phyloP scores from a whole-genome alignment of 1,284 basidiomycete genomes.

The Moesziomyces sp. region DNA sequence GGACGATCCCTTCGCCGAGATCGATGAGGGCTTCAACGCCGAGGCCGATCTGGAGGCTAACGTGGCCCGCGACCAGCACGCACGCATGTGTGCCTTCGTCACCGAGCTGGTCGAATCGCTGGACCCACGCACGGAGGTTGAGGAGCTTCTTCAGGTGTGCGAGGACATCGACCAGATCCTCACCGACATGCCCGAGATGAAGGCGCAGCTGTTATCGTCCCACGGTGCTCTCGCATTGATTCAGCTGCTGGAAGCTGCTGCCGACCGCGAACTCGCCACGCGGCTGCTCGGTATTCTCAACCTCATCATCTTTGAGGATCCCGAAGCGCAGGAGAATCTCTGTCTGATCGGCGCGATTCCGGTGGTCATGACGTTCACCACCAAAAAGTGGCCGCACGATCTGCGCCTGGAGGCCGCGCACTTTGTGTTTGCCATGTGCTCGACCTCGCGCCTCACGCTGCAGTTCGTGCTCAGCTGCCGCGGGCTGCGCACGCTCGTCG shows the following conservation, averaged over 20 bases:
- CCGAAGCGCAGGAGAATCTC: constrained; percentile 90
- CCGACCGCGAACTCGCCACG: constrained; percentile 82
- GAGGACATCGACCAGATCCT: constrained; percentile 87
- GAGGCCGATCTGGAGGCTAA: constrained; percentile 62
- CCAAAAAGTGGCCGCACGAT: constrained; percentile 91
- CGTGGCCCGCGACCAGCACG: constrained; percentile 69
- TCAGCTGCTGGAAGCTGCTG: constrained; percentile 85
- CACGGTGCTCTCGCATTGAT: constrained; percentile 95
- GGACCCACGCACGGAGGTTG: constrained; percentile 80
- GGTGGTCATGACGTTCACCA: constrained; percentile 78
- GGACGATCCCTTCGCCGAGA: constrained; percentile 59
- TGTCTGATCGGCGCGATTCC: constrained; percentile 80
- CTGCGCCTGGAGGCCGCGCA: constrained; percentile 93
- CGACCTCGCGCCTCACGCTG: constrained; percentile 85
- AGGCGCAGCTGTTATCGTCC: constrained; percentile 84
- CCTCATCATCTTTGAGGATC: constrained; percentile 83
- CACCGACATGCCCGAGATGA: constrained; percentile 86
- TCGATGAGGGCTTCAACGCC: constrained; percentile 56
- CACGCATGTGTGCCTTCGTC: constrained; percentile 82
- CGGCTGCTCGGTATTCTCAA: constrained; percentile 90
- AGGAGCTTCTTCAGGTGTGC: constrained; percentile 82
- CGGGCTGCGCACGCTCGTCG: constrained; percentile 90
- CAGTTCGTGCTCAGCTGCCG: constrained; percentile 77
- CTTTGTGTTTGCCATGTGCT: constrained; percentile 90
- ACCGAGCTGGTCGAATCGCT: constrained; percentile 87